Evolutionary conservation across 2,329 filamentous ascomycete genomes (phyloP), one percentile per base, ranked within the genome.

Genomic region (Westerdykella sp.): DNA sequence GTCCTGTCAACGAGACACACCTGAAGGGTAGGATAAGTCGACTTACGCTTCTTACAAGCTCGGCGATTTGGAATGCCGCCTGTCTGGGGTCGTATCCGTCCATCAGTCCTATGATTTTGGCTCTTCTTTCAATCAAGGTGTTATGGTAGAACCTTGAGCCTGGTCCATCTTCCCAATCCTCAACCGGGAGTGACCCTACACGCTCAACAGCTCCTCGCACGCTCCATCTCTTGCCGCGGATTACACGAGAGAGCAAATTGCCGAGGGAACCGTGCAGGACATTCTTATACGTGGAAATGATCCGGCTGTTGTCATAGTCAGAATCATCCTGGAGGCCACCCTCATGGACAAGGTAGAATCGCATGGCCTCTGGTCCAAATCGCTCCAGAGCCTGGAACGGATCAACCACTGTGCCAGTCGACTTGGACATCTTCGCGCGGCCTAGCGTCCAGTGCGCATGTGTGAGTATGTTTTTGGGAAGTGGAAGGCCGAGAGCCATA

Each of bases 371-470:
- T 4, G 89, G 74, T 2, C 88, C 89, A 69, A 89, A 98, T 6
- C 90, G 80, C 50, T 95, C 84, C 38, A 97, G 78, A 11, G 93
- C 93, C 54, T 88, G 88, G 61, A 94, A 89, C 0, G 93, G 93
- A 59, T 95, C 93, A 35, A 98, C 91, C 1, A 95, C 91, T 63
- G 96, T 96, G 49, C 93, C 93, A 2, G 85, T 80, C 1, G 87
- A 95, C 67, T 98, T 98, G 48, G 90, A 91, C 90, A 98, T 98
- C 68, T 98, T 98, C 55, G 83, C 80, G 41, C 81, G 81, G 43
- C 86, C 87, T 69, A 98, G 83, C 12, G 89, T 95, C 93, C 94
- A 98, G 65, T 98, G 93, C 2, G 84, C 89, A 63, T 98, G 93
- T 41, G 87, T 87, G 2, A 98, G 73, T 25, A 98, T 79, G 49